phyloP scores from a whole-genome alignment of 371 early-diverging fungal species.

The Mucor circinelloides region DNA sequence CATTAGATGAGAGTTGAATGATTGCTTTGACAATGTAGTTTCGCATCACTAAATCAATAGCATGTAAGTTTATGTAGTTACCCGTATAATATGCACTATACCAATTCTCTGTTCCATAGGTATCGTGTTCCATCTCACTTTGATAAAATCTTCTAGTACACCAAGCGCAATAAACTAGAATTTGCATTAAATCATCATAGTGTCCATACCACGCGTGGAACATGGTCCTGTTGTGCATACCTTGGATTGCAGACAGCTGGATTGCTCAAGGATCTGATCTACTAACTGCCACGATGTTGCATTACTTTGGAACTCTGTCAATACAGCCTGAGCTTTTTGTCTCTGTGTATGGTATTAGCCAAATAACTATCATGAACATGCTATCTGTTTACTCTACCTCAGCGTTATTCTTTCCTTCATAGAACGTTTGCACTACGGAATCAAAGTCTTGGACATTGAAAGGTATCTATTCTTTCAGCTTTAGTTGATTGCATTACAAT shows the following conservation, averaged over 20 bases:
- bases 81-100: neutral
- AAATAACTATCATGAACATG: neutral
- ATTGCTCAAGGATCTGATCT: constrained; percentile 87
- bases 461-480: neutral
- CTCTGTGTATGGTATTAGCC: constrained; percentile 49
- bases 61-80: neutral
- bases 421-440: constrained; percentile 11
- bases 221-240: constrained; percentile 47
- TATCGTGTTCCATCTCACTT: constrained; percentile 94
- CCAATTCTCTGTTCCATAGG: constrained; percentile 85
- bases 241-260: constrained; percentile 78
- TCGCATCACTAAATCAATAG: constrained; percentile 68
- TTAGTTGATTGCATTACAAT: neutral
- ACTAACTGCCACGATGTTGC: constrained; percentile 94
- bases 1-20: constrained; percentile 78
- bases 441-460: constrained; percentile 20
- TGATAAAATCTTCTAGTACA: constrained; percentile 92
- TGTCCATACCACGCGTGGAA: neutral
- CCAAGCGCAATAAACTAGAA: constrained; percentile 86
- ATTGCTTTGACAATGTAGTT: constrained; percentile 85
- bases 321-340: constrained; percentile 67
- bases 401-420: constrained; percentile 15
- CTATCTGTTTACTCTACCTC: neutral
- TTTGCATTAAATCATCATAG: neutral
- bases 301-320: constrained; percentile 92